These are phyloP conservation scores for Senna siamea DNA, from an alignment of 306 rosid genomes.

Conservation along the genomic window DNA sequence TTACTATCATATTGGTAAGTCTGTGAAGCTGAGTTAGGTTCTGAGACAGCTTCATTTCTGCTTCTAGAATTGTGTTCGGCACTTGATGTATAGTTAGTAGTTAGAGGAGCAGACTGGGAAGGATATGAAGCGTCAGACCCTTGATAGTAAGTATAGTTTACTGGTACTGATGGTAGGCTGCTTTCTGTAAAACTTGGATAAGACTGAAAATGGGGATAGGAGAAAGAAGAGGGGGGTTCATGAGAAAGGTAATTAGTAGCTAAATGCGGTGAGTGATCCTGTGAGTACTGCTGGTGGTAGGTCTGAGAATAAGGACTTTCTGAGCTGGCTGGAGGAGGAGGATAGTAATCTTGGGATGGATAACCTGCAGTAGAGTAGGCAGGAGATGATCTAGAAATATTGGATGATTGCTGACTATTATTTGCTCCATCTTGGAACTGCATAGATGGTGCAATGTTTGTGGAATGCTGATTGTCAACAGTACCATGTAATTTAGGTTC, in stretches of 20 bases:
- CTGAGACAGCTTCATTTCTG: constrained; percentile 58
- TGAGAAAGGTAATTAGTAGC: constrained; percentile 64
- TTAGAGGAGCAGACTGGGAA: constrained; percentile 64
- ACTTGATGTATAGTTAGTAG: constrained; percentile 51
- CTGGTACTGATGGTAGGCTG: constrained; percentile 79
- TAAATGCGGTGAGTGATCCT: constrained; percentile 66
- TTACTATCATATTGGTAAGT: constrained; percentile 74
- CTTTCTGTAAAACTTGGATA: constrained; percentile 94
- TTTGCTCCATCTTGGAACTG: constrained; percentile 60
- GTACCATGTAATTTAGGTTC: constrained; percentile 54
- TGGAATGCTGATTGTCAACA: constrained; percentile 45
- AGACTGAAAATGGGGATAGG: constrained; percentile 83
- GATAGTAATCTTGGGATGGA: constrained; percentile 71
- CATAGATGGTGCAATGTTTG: constrained; percentile 52
- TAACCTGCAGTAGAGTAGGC: constrained; percentile 60
- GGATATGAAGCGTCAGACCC: constrained; percentile 73
- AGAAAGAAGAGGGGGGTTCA: constrained; percentile 52
- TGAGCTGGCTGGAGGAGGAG: constrained; percentile 62
- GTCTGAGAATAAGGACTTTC: constrained; percentile 66
- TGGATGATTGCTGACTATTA: constrained; percentile 49
- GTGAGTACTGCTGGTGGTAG: constrained; percentile 68
- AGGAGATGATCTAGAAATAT: constrained; percentile 55
- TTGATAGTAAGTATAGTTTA: constrained; percentile 63
- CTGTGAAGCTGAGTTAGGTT: constrained; percentile 60
- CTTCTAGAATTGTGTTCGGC: constrained; percentile 53